Base-by-base conservation (phyloP, 148 eudicot genomes). In the Tetragonia tetragonoides region DNA sequence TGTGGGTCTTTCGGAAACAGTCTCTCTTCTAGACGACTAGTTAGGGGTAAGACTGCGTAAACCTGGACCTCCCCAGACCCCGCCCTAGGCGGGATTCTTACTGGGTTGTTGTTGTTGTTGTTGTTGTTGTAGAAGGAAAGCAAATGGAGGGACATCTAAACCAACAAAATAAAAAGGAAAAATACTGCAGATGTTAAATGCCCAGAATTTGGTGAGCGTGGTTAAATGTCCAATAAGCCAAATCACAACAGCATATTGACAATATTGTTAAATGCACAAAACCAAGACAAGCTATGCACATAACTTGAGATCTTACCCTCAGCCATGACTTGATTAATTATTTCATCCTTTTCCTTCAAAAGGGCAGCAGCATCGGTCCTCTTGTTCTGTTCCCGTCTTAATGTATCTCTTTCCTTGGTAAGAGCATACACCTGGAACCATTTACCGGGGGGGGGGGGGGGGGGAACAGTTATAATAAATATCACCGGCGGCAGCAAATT, bases 301-400 rank as follows among this genome's bases (percentile, higher is more conserved):
- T n/a, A 34, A 63, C 49, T 75, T 75, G 51, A 70, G 72, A 78
- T 78, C 94, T 84, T 78, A 95, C 97, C 99, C 89, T 95, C 99
- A 70, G 99, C 99, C 99, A 95, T 95, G 73, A 95, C 92, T 90
- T 95, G 99, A 79, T 57, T 95, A 75, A 95, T 95, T 78, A 95
- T 95, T 83, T 95, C 99, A 87, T 95, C 99, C 74, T 95, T 95
- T 79, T 95, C 99, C 88, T 95, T 95, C 81, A 95, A 72, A 81
- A 95, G 96, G 83, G 93, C 97, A 81, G 99, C 97, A 82, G 99
- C 97, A 77, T 95, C 99, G 83, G 87, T 93, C 82, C 90, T 91
- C 79, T 89, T 95, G 82, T 68, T 95, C 83, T 95, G 99, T 86
- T 95, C 99, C 81, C 99, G 86, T 60, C 99, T 96, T 74, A 95